These are phyloP conservation scores for Sporothrix brasiliensis DNA, from an alignment of 2,329 filamentous ascomycete genomes.

Conservation along the genomic window DNA sequence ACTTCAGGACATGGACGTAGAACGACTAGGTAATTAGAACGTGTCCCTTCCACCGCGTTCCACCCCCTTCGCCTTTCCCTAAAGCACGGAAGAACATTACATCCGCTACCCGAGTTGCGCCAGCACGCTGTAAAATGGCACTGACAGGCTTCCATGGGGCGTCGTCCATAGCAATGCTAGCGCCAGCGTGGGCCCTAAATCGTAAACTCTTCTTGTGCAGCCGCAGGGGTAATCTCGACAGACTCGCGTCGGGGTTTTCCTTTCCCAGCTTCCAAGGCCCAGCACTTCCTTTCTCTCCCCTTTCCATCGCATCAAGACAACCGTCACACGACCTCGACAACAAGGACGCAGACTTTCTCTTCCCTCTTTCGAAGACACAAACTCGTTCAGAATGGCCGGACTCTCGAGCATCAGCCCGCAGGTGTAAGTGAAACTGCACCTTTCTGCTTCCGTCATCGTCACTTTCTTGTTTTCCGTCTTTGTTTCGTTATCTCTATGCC, in stretches of 20 bases:
- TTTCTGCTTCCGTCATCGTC: neutral
- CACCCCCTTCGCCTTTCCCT: conserved; percentile 12
- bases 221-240: too few species aligned
- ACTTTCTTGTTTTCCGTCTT: neutral
- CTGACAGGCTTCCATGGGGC: conserved; percentile 2
- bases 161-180: neutral
- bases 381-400: conserved; percentile 56
- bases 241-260: neutral
- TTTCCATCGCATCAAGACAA: conserved; percentile 24
- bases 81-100: conserved; percentile 25
- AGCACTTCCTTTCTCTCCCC: conserved; percentile 8
- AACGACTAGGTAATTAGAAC: conserved; percentile 26
- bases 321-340: conserved; percentile 2
- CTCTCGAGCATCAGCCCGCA: conserved; percentile 57
- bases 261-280: conserved; percentile 3
- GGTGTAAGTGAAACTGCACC: conserved; percentile 53
- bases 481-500: neutral
- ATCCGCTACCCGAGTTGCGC: conserved; percentile 17
- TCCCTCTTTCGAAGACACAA: neutral
- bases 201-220: too few species aligned
- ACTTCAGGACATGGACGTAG: too few species aligned
- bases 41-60: conserved; percentile 34
- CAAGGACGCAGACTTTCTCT: neutral
- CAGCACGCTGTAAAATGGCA: neutral
- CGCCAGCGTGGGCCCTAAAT: neutral